Conservation (phyloP, 2,329 filamentous ascomycete genomes). For the Cryphonectria parasitica region DNA sequence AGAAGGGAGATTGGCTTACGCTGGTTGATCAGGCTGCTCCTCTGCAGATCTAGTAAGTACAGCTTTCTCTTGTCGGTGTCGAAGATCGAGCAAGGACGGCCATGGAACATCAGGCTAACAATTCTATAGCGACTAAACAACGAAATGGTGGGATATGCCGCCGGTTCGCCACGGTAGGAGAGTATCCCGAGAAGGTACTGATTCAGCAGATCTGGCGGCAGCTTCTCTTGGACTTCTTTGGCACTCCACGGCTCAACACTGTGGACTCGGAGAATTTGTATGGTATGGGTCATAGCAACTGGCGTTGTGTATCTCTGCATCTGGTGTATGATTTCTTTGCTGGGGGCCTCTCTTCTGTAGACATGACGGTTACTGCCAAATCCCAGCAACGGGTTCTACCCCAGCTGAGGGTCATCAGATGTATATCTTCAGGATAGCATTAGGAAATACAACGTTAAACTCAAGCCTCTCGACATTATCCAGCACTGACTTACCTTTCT, state of each 20-base stretch:
- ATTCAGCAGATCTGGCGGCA: background rate
- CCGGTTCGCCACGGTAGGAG: background rate
- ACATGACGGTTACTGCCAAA: background rate
- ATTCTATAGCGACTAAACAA: slow-evolving; percentile 9
- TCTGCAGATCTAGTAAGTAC: slow-evolving; percentile 90
- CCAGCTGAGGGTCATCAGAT: background rate
- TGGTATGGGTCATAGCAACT: background rate
- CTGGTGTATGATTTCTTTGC: background rate
- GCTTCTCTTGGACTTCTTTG: background rate
- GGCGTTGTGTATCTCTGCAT: slow-evolving; percentile 1
- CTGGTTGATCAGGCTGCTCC: slow-evolving; percentile 95
- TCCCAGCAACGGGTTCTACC: background rate
- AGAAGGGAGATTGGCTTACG: slow-evolving; percentile 94
- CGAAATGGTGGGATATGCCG: background rate
- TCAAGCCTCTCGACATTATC: background rate
- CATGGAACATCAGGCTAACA: background rate
- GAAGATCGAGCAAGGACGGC: background rate
- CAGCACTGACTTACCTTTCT: background rate
- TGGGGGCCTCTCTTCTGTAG: background rate
- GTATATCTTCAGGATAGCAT: slow-evolving; percentile 1
- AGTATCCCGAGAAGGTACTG: background rate
- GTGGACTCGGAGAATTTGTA: background rate
- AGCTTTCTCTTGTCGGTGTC: background rate
- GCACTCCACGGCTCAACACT: background rate
- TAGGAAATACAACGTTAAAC: background rate